These are phyloP conservation scores for Globisporangium apiculatum DNA, from an alignment of 352 stramenopile species.

Conservation along the genomic window DNA sequence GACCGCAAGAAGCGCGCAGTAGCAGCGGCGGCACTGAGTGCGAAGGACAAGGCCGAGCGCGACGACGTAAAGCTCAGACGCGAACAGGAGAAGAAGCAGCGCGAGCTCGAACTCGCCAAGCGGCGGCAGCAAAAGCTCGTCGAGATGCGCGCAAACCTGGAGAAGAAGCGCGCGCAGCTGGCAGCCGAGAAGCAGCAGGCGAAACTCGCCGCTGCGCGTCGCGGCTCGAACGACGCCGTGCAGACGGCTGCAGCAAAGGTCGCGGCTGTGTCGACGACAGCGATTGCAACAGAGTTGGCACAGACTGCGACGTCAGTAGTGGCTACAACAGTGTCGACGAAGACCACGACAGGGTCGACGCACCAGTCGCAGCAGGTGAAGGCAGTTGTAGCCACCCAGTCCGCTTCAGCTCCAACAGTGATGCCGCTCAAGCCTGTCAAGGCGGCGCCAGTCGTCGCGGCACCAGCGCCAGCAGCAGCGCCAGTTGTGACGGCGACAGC, in stretches of 20 bases:
- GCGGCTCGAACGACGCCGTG: slow-evolving; percentile 1
- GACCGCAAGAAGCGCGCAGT: slow-evolving; percentile 55
- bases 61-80: slow-evolving; percentile 36
- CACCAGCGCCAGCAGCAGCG: background rate
- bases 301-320: no score
- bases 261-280: no score
- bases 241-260: slow-evolving; percentile 1
- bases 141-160: slow-evolving; percentile 56
- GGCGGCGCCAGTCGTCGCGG: no score
- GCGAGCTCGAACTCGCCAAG: slow-evolving; percentile 53
- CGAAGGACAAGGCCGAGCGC: slow-evolving; percentile 60
- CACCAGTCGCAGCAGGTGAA: no score
- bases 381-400: no score
- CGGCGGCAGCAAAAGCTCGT: slow-evolving; percentile 53
- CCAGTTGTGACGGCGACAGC: background rate
- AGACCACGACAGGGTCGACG: no score
- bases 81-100: slow-evolving; percentile 64
- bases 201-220: slow-evolving; percentile 14
- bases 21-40: slow-evolving; percentile 3
- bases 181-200: slow-evolving; percentile 29
- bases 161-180: slow-evolving; percentile 59
- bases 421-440: background rate
- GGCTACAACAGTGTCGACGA: no score
- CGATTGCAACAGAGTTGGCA: background rate
- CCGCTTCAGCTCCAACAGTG: no score